Evolutionary conservation across 2,329 filamentous ascomycete genomes (phyloP), one percentile per base, ranked within the genome.

Genomic region (Arthrobotrys conoides): DNA sequence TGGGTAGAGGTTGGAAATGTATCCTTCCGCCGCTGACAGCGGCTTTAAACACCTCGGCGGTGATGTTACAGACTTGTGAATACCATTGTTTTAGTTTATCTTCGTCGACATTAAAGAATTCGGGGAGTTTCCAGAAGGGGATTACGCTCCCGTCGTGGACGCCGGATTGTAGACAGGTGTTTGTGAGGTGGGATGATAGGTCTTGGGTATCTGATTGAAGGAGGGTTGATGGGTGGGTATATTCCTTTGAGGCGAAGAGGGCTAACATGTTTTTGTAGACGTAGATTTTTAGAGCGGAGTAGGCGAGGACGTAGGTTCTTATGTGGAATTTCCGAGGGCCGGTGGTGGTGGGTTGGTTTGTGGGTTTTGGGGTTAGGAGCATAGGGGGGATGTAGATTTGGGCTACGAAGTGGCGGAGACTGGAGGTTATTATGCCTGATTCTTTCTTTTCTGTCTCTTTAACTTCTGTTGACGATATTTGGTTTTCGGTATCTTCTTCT

Each of bases 341-440:
- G 2, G 20, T 6, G n/a, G 85, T 86, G 30, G 87, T 3, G 6
- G 36, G 12, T 16, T 41, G 1, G 5, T 41, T 38, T 2, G 38
- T 88, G 1, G 5, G 16, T 33, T 46, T 65, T 0, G 63, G 48
- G n/a, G n/a, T 48, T 16, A 95, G 86, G 2, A 98, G 88, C 0
- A 95, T 94, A 0, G 92, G 93, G 84, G 97, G 89, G 82, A 99
- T 95, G 85, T 99, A 99, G 0, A 93, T 93, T 84, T 99, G 96
- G 4, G 92, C 94, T 82, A 98, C 90, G 86, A 99, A 99, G 86
- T 99, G 95, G 76, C 96, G 92, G 63, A 99, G 90, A 83, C 97
- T 94, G 0, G 93, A 96, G 2, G 95, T 93, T 71, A 93, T 91
- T 81, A 97, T 92, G 81, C 87, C 87, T 16, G 22, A 16, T 49